phyloP scores from a whole-genome alignment of 345 rosid species.

The Eucalyptus caleyi region DNA sequence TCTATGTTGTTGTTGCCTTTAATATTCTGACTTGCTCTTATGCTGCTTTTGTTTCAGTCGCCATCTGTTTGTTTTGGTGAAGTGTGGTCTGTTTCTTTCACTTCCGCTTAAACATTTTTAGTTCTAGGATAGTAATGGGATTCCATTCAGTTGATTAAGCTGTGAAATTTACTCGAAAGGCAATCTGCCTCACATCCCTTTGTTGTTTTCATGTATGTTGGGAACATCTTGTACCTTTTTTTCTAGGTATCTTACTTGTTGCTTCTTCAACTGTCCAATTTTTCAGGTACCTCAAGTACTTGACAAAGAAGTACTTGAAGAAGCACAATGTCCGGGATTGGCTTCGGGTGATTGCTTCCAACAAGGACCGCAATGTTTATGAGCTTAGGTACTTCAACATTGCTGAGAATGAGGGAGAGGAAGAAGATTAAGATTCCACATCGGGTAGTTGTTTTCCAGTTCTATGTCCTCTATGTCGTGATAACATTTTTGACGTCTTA shows the following conservation, averaged over 20 bases:
- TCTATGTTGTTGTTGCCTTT: neutral
- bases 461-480: neutral
- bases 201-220: neutral
- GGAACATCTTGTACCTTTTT: neutral
- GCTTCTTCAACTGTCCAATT: neutral
- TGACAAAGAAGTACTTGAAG: constrained; percentile 41
- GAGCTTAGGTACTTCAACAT: constrained; percentile 41
- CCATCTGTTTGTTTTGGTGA: neutral
- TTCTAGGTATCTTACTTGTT: neutral
- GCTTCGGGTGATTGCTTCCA: constrained; percentile 41
- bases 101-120: neutral
- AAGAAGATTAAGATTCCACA: constrained; percentile 13
- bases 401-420: constrained; percentile 48
- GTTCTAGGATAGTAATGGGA: neutral
- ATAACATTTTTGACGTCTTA: neutral
- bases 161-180: neutral
- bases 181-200: neutral
- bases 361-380: constrained; percentile 31
- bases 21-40: neutral
- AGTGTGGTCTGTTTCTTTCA: neutral
- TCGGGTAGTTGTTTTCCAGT: neutral
- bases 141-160: neutral
- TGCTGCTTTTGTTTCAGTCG: neutral
- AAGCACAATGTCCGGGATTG: constrained; percentile 44
- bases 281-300: constrained; percentile 22